These are phyloP conservation scores for Fusarium solani-melongenae DNA, from an alignment of 2,329 filamentous ascomycete genomes.

Conservation along the genomic window DNA sequence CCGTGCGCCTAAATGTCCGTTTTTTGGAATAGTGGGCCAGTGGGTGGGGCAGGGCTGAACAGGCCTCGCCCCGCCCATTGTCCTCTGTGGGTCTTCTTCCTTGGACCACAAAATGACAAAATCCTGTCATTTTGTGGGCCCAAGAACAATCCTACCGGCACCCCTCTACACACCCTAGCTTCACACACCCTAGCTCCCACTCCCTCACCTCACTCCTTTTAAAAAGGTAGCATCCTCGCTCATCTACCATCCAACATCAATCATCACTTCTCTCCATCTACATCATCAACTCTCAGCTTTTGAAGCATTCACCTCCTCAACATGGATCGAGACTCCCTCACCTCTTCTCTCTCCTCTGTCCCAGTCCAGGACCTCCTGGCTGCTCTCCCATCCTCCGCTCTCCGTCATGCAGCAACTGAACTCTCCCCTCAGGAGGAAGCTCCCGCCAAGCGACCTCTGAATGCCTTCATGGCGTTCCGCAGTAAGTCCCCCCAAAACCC, in stretches of 20 bases:
- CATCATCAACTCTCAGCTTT: background rate
- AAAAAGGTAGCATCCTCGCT: background rate
- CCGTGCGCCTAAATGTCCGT: too few relatives aligned
- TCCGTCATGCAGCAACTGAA: too few relatives aligned
- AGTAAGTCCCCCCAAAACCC: too few relatives aligned
- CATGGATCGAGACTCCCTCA: constrained; percentile 32
- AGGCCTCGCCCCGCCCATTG: background rate
- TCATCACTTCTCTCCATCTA: background rate
- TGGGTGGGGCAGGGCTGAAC: too few relatives aligned
- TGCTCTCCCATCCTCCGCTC: constrained; percentile 30
- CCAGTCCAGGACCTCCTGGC: constrained; percentile 35
- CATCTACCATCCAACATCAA: background rate
- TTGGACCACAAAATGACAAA: too few relatives aligned
- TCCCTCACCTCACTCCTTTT: background rate
- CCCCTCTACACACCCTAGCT: background rate
- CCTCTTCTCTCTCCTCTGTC: too few relatives aligned
- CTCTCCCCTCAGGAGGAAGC: too few relatives aligned
- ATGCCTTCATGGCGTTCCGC: constrained; percentile 49
- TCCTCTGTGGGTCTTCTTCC: background rate
- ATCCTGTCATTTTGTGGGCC: too few relatives aligned
- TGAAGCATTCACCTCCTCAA: background rate
- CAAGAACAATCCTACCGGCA: background rate
- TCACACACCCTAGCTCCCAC: background rate
- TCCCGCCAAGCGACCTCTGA: constrained; percentile 46
- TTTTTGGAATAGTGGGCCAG: too few relatives aligned